phyloP scores from a whole-genome alignment of 2,329 filamentous ascomycete genomes.

The Ampelomyces quisqualis region DNA sequence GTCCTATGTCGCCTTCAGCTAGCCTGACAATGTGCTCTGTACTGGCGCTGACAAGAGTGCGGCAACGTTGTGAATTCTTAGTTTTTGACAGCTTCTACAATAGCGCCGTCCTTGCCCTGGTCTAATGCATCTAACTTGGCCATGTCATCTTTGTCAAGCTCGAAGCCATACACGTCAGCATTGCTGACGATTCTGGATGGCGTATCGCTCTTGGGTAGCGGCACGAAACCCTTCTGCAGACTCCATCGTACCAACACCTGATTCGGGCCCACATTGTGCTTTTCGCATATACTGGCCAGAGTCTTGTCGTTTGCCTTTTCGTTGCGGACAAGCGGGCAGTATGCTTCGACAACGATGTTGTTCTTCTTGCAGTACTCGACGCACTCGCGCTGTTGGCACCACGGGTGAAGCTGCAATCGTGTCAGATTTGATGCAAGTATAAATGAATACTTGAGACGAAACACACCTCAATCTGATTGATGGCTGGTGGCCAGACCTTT shows the following conservation, averaged over 20 bases:
- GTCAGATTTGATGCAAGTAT: background rate
- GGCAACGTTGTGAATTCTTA: too few species aligned
- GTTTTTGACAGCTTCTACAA: slow-evolving; percentile 32
- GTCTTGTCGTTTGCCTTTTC: slow-evolving; percentile 69
- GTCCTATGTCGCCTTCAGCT: background rate
- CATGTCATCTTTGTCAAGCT: slow-evolving; percentile 41
- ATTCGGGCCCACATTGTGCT: slow-evolving; percentile 71
- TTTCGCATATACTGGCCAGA: slow-evolving; percentile 65
- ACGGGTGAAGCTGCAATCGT: slow-evolving; percentile 64
- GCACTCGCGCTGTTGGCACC: slow-evolving; percentile 65
- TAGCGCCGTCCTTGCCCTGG: slow-evolving; percentile 34
- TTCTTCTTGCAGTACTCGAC: slow-evolving; percentile 60
- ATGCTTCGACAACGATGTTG: slow-evolving; percentile 62
- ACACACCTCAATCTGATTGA: slow-evolving; percentile 71
- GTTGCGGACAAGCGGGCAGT: slow-evolving; percentile 68
- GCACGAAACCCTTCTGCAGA: slow-evolving; percentile 65
- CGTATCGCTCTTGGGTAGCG: slow-evolving; percentile 45
- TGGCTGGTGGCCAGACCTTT: slow-evolving; percentile 67
- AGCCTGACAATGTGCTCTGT: too few species aligned
- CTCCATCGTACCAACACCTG: slow-evolving; percentile 81
- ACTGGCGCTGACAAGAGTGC: too few species aligned
- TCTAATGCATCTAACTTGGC: slow-evolving; percentile 37
- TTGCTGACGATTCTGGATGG: slow-evolving; percentile 39
- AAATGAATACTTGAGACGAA: too few species aligned
- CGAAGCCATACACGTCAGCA: slow-evolving; percentile 41